Evolutionary conservation across 768 basidiomycete genomes (phyloP), one percentile per base, ranked within the genome.

Genomic region (Kwoniella dendrophila): DNA sequence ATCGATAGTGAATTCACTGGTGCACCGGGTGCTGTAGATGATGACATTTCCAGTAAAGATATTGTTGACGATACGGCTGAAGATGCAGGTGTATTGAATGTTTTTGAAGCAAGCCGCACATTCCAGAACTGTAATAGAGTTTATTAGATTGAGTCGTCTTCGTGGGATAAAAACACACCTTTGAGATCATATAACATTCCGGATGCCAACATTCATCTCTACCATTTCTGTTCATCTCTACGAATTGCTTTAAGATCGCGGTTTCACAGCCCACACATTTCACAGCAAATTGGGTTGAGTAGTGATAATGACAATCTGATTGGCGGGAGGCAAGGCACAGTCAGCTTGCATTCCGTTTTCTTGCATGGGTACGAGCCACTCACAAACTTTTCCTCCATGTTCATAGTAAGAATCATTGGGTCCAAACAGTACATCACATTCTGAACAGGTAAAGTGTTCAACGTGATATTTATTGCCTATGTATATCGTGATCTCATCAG

Each of bases 181-280:
- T 98, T 81, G 97, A 95, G 69, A 99, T 97, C 95, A 97, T 97
- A 80, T 98, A 97, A 79, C 96, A 99, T 80, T 99, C 96, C 56
- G 96, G 96, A 84, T 99, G 96, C 95, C 96, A 99, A 75, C 95
- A 98, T 82, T 99, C 96, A 80, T 99, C 94, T 68, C 88, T 85
- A 85, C 90, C 91, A 80, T 98, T 98, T 63, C 96, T 86, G 75
- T 99, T 98, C 81, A 99, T 97, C 82, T 99, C 96, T 64, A 99
- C 96, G 74, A 97, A 99, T 80, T 99, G 96, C 82, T 99, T 99
- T 69, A 99, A 82, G 65, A 99, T 99, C 18, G 96, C 96, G 62
- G 88, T 96, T 70, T 87, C 90, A 80, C 96, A 99, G 4, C 96
- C 96, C 0, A 92, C 94, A 76, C 96, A 99, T 79, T 98, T 98